Percentiles rank a stretch among this genome's conserved stretches.
phyloP scores from a whole-genome alignment of 305 asterid species.

The Fraxinus greggii region DNA sequence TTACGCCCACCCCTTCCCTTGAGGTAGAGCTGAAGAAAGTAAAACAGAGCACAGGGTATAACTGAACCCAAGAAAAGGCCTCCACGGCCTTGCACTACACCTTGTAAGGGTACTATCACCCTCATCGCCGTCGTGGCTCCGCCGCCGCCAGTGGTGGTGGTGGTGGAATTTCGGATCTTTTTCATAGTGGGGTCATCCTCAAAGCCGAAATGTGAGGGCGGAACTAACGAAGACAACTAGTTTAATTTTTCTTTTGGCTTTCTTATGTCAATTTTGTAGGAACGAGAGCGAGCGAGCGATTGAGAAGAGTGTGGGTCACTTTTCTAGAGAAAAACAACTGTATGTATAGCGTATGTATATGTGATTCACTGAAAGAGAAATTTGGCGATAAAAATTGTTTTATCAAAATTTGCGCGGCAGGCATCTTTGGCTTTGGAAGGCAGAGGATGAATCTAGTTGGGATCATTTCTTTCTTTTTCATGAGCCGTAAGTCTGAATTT shows the following conservation, averaged over 20 bases:
- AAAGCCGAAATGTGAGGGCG: neutral
- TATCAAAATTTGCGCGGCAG: slow-evolving; percentile 36
- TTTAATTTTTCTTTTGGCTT: neutral
- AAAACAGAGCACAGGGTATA: slow-evolving; percentile 75
- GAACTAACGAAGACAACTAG: neutral
- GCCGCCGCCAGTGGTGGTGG: slow-evolving; percentile 33
- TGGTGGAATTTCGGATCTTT: slow-evolving; percentile 28
- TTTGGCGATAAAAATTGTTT: slow-evolving; percentile 17
- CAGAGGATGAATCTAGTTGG: slow-evolving; percentile 14
- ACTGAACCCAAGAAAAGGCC: slow-evolving; percentile 65
- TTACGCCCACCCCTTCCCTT: slow-evolving; percentile 43
- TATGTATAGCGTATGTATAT: neutral
- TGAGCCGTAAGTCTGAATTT: neutral
- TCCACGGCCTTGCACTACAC: slow-evolving; percentile 69
- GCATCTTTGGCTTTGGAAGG: slow-evolving; percentile 11
- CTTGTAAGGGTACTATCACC: slow-evolving; percentile 75
- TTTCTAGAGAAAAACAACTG: neutral
- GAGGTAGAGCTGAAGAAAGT: slow-evolving; percentile 60
- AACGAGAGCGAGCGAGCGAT: slow-evolving; percentile 5
- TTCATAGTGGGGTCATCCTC: slow-evolving; percentile 47
- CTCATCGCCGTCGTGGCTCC: slow-evolving; percentile 64
- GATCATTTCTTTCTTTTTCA: slow-evolving; percentile 12
- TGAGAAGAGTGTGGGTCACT: slow-evolving; percentile 27
- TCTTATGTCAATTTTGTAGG: slow-evolving; percentile 3
- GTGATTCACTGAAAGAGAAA: neutral